Base-by-base conservation (phyloP, 1,284 basidiomycete genomes). In the Ganoderma multipileum region DNA sequence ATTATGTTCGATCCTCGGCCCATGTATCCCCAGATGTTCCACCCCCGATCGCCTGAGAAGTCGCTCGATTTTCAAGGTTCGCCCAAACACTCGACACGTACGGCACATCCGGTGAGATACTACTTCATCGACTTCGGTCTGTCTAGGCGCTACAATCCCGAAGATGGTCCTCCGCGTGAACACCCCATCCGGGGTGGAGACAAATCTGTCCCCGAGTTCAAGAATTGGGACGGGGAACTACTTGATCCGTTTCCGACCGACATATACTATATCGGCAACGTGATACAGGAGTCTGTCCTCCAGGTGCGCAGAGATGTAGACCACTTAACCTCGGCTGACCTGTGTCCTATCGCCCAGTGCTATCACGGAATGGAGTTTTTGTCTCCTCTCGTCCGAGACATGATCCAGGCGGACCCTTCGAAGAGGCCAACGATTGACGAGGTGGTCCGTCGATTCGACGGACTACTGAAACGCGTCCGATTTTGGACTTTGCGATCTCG, bases 61-160 rank as follows among this genome's bases (percentile, higher is more conserved):
- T 52, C 47, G 8, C 47, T 52, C 11, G 47, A 52, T 11, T 52
- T 14, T 26, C 47, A 3, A 16, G 47, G 47, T 28, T 52, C 81
- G 26, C 74, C 76, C 23, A 71, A 72, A 60, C 68, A 75, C 61
- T 67, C 70, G 64, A 72, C 75, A 18, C 73, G 79, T 3, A 80
- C 77, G 0, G 69, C 74, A 52, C 66, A 66, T 3, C 76, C 77
- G 0, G 68, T 76, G 8, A 74, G 72, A 38, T 82, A 82, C 65
- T 77, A 78, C 41, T 73, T 72, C 50, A 71, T 70, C n/a, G 77
- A 83, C 61, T 83, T 82, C 12, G 80, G 80, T 0, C 61, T 80
- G 7, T 82, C 82, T 6, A 71, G 77, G 20, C 66, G 66, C 16
- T 75, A 75, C 64, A 57, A 71, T 64, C 30, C 61, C 11, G 57